Evolutionary conservation across 2,329 filamentous ascomycete genomes (phyloP), one percentile per base, ranked within the genome.

Genomic region (Aphanoascus verrucosus): DNA sequence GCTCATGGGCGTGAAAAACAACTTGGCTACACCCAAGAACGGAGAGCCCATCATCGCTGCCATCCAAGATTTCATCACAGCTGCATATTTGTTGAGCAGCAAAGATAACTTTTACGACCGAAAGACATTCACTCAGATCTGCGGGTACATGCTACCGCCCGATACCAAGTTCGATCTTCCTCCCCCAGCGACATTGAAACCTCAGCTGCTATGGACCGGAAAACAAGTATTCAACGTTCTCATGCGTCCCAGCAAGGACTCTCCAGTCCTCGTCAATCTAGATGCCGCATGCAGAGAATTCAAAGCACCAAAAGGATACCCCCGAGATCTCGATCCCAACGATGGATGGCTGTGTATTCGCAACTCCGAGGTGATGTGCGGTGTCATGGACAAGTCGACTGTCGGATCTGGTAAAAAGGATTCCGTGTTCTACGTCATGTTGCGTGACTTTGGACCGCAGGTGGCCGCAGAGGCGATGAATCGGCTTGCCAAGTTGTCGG

Each of bases 21-120:
- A 98, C 67, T 71, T 98, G 55, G 86, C 86, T 2, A 98, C 93
- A 0, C 93, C 93, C 0, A 96, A 96, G 70, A 97, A 97, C 71
- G 93, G 93, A 65, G 91, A 95, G 62, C 93, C 93, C 1, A 94
- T 98, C 62, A 97, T 98, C 72, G 89, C 90, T 15, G 91, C 93
- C n/a, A 98, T 94, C 31, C 93, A 98, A 65, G 93, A 98, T 76
- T 98, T 98, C 72, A 97, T 98, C 62, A 97, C 91, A 23, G 90
- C 90, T 3, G 87, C 93, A 0, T 98, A 89, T 65, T 73, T 97
- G 3, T 76, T 97, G 23, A 95, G 88, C 62, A 86, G 84, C 69
- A 97, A 97, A 66, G 91, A 97, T 66, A 81, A 83, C 54, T 97
- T 98, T 70, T 95, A 86, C 64, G 88, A 94, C 62, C 83, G 91